Evolutionary conservation across 768 basidiomycete species (phyloP).

Genomic region (Mycena chlorophos): DNA sequence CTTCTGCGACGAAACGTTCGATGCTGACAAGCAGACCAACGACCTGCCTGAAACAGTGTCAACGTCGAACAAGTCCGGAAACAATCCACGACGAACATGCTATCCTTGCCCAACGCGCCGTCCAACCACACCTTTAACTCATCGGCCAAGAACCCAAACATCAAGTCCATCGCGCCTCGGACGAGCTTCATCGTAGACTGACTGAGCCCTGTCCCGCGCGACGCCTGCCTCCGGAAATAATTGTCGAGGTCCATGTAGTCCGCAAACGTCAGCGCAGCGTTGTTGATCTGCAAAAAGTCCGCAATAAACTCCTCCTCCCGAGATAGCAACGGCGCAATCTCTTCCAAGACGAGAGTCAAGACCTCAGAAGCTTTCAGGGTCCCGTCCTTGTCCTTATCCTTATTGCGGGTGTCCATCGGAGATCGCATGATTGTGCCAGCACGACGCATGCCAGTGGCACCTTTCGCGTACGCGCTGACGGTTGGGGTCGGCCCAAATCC

Average conservation of each 20-base stretch:
- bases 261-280: conserved; percentile 86
- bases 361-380: conserved; percentile 75
- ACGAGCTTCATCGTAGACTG: conserved; percentile 75
- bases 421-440: conserved; percentile 85
- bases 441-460: conserved; percentile 66
- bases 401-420: conserved; percentile 62
- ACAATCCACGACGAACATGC: conserved; percentile 50
- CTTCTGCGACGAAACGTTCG: conserved; percentile 75
- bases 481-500: conserved; percentile 47
- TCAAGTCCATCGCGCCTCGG: conserved; percentile 88
- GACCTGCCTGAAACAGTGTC: conserved; percentile 60
- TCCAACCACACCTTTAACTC: conserved; percentile 89
- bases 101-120: conserved; percentile 69
- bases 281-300: conserved; percentile 91
- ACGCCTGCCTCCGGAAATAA: conserved; percentile 92
- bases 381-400: conserved; percentile 65
- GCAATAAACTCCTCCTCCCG: conserved; percentile 86
- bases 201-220: conserved; percentile 65
- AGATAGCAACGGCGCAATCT: conserved; percentile 73
- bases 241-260: conserved; percentile 93
- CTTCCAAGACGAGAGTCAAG: conserved; percentile 70
- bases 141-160: conserved; percentile 87
- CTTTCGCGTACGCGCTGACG: conserved; percentile 43
- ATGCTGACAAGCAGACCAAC: conserved; percentile 78
- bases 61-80: conserved; percentile 1